Base-by-base conservation (phyloP, 2,329 filamentous ascomycete genomes). In the Bipolaris victoriae region DNA sequence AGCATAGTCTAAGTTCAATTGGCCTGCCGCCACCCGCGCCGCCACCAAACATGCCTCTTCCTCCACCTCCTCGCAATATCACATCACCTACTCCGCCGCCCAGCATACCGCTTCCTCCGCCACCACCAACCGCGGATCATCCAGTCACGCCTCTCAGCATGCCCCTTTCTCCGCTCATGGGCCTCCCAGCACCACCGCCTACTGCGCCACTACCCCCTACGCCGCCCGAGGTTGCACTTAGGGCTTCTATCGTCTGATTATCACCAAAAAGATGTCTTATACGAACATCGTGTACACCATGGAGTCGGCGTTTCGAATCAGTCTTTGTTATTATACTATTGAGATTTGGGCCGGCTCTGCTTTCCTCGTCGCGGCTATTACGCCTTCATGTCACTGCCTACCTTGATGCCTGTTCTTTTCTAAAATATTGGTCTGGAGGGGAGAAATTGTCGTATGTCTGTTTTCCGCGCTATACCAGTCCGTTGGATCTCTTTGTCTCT, bases 1-100 rank as follows among this genome's bases (percentile, higher is more conserved):
- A 75, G 57, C 66, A 65, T 9, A 76, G 71, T 16, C 76, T 81
- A 60, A 73, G 79, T 2, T 66, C 74, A 1, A 73, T 78, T 13
- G 71, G 73, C 1, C 64, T 82, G 2, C 79, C 79, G 2, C 80
- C 80, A 6, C 80, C 79, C 3, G 78, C 77, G 5, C 80, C 80
- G 3, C 80, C 80, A 20, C 80, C 80, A 52, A 73, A 69, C 11
- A 76, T 78, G 63, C 79, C 80, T n/a, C 62, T 81, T 20, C 80
- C 80, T n/a, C 59, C 70, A 10, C 73, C 74, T 36, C 77, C 77
- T 6, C 66, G 66, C 10, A 62, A 58, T 41, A 46, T 58, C 26
- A 48, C 55, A 9, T 49, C 55, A 11, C 55, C 58, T 5, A 57
- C 49, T 20, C 63, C 57, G 9, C 62, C 65, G 15, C 62, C 63